Base-by-base conservation (phyloP, 148 eudicot genomes). In the Rhododendron williamsianum region DNA sequence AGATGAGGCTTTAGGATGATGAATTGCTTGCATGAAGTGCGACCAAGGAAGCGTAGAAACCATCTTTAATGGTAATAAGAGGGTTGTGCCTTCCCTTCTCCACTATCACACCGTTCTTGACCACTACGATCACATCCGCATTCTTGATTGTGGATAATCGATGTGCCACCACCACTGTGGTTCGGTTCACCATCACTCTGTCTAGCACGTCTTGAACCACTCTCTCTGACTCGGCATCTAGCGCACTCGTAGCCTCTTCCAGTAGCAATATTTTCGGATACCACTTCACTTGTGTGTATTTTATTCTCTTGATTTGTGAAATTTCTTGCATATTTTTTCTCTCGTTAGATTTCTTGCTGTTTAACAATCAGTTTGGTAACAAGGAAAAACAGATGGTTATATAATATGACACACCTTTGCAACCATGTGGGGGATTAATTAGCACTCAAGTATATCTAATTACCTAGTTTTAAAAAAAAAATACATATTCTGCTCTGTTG, bases 141-240 rank as follows among this genome's bases (percentile, higher is more conserved):
- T 89, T 89, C 87, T 87, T 90, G 56, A 94, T 94, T 18, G 97
- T 94, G n/a, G 97, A 92, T 21, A 94, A 51, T 78, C 95, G 83
- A 58, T 94, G 97, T 12, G 97, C 97, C 76, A 94, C 92, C 12
- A 93, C 90, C 3, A 94, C 49, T 1, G 25, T 58, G 8, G 65
- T 58, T 58, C 65, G 65, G 65, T 58, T 58, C 65, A 58, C 65
- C 25, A 93, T 91, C 18, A 91, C 91, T 76, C 86, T 71, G n/a
- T 93, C 95, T 58, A 93, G 85, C 33, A 95, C 97, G 69, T 93
- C 92, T 82, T 94, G 95, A 71, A 94, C 95, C 76, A 94, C 89
- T 72, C 89, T 91, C 86, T 94, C 97, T 1, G 92, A 94, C 76
- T 94, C 94, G 0, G 93, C 91, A 86, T 94, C 98, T 52, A 58